These are phyloP conservation scores for Claviceps purpurea DNA, from an alignment of 2,329 filamentous ascomycete species.

Conservation along the genomic window DNA sequence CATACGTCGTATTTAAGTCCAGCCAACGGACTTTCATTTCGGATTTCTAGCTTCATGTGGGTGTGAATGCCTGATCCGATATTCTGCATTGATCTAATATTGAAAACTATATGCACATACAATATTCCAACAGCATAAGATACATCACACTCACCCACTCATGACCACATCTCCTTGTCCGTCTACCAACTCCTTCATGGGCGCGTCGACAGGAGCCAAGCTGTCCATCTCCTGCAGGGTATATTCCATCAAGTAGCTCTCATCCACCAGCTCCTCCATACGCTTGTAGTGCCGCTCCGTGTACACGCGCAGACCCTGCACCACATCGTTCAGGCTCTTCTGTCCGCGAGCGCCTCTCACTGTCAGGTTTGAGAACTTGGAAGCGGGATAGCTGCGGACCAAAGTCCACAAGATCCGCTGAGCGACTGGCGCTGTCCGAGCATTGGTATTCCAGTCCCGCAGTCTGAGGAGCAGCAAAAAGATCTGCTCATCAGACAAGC, in stretches of 20 bases:
- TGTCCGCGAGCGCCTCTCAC: conserved; percentile 43
- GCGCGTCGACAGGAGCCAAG: conserved; percentile 32
- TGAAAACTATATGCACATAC: background rate
- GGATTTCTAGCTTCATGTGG: background rate
- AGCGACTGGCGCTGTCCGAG: conserved; percentile 68
- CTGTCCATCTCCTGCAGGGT: conserved; percentile 87
- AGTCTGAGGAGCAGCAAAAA: conserved; percentile 69
- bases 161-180: conserved; percentile 9
- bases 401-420: conserved; percentile 74
- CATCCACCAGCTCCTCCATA: conserved; percentile 79
- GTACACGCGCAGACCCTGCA: conserved; percentile 79
- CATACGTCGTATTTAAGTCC: too few relatives aligned
- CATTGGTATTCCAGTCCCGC: conserved; percentile 96
- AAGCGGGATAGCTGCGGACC: conserved; percentile 68
- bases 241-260: conserved; percentile 90
- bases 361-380: conserved; percentile 59
- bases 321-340: conserved; percentile 64
- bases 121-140: background rate
- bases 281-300: conserved; percentile 87
- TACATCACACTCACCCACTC: background rate
- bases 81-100: background rate
- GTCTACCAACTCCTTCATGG: conserved; percentile 24
- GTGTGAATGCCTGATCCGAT: background rate
- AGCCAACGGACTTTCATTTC: background rate
- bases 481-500: conserved; percentile 71